Percentiles rank a stretch among this genome's conserved stretches.
Evolutionary conservation across 441 rosid genomes (phyloP).

Genomic region (Pelargonium cotyledonis): DNA sequence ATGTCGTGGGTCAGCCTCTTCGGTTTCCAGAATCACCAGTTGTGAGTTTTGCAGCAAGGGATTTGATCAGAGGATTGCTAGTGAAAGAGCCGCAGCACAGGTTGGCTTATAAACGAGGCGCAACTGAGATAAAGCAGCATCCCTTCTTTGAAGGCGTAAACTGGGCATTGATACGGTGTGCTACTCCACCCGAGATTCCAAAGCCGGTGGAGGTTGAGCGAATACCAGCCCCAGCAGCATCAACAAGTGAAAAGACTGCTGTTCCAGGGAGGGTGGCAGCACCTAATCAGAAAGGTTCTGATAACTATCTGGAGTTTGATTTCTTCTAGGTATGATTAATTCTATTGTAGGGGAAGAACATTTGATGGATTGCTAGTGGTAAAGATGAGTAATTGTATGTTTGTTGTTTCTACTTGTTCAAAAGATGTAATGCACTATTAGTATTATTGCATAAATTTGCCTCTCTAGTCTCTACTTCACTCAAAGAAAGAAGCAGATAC

Average conservation of each 20-base stretch:
- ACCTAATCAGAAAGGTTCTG: constrained; percentile 56
- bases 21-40: constrained; percentile 88
- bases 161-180: constrained; percentile 94
- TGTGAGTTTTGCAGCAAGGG: constrained; percentile 71
- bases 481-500: too few relatives aligned
- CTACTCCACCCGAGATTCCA: constrained; percentile 95
- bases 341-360: constrained; percentile 30
- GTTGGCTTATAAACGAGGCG: constrained; percentile 92
- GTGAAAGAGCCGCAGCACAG: constrained; percentile 91
- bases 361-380: constrained; percentile 27
- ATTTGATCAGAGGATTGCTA: constrained; percentile 71
- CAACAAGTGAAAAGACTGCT: constrained; percentile 47
- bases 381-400: constrained; percentile 15
- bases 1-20: constrained; percentile 89
- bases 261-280: constrained; percentile 22
- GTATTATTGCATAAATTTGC: too few relatives aligned
- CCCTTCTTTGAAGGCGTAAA: constrained; percentile 95
- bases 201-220: constrained; percentile 65
- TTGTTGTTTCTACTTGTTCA: too few relatives aligned
- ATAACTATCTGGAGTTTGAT: constrained; percentile 91
- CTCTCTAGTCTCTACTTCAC: too few relatives aligned
- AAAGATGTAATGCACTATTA: too few relatives aligned
- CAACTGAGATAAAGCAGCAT: constrained; percentile 97
- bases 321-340: constrained; percentile 58
- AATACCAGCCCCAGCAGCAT: constrained; percentile 34